Evolutionary conservation across 352 stramenopile genomes (phyloP).

Genomic region (Thraustochytrium striatum): DNA sequence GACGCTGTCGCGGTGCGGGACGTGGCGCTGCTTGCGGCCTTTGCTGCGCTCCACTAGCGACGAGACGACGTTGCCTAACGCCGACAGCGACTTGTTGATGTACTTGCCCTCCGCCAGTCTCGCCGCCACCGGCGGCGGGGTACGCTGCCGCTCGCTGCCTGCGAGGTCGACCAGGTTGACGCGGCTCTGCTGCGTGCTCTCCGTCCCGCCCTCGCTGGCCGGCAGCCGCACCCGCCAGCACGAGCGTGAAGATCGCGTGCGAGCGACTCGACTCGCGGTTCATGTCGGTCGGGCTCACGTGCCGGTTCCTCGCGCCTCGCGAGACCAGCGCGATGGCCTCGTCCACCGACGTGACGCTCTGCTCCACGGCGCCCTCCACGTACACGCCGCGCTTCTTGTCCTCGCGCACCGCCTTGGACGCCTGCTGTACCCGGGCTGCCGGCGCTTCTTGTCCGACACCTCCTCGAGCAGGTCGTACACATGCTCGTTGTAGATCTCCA

Average conservation of each 20-base stretch:
- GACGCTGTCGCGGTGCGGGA: conserved; percentile 60
- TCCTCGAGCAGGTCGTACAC: conserved; percentile 59
- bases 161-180: too few relatives aligned
- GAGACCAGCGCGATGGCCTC: conserved; percentile 52
- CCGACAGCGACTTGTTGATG: conserved; percentile 54
- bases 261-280: conserved; percentile 90
- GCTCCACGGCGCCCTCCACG: conserved; percentile 65
- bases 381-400: conserved; percentile 52
- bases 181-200: too few relatives aligned
- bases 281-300: conserved; percentile 91
- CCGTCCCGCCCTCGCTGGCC: too few relatives aligned
- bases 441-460: too few relatives aligned
- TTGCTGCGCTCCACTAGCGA: conserved; percentile 54
- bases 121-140: too few relatives aligned
- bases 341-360: conserved; percentile 64
- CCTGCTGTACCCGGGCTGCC: too few relatives aligned
- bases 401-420: too few relatives aligned
- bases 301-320: conserved; percentile 60
- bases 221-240: too few relatives aligned
- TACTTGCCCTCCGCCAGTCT: conserved; percentile 51
- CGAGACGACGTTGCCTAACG: conserved; percentile 54
- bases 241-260: conserved; percentile 93
- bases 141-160: too few relatives aligned
- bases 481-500: conserved; percentile 62
- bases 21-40: conserved; percentile 47